Evolutionary conservation across 2,329 filamentous ascomycete genomes (phyloP), one percentile per base, ranked within the genome.

Genomic region (Lasiodiplodia sp.): DNA sequence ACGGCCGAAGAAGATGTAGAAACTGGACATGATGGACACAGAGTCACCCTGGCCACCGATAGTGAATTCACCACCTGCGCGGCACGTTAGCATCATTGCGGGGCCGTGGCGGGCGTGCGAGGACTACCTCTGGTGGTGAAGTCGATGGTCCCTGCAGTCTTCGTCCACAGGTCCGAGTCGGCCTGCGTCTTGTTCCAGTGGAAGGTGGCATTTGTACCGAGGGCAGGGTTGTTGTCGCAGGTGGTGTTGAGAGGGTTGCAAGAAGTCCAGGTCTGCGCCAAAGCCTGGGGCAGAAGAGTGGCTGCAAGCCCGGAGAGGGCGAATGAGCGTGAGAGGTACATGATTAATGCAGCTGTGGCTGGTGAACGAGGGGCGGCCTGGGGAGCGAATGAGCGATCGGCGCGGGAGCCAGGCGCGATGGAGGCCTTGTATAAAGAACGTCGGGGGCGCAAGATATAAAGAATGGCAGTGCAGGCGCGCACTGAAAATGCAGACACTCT

Each of bases 171-270:
- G 69, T 77, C 75, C 23, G 56, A 62, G 65, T 72, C 70, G 51
- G 75, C 70, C 51, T 84, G 83, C n/a, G 79, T 80, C 47, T 83
- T 86, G 79, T 90, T 85, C 77, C 86, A 85, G 74, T 85, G 78
- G 73, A 83, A 82, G 44, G 78, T 80, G 71, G 82, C 84, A 68
- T 83, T 83, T 65, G 87, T 88, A 68, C 90, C 88, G 21, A 97
- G 86, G 14, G 92, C 94, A 2, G 88, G 85, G 78, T 96, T 87
- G 51, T 88, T 79, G 1, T 91, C 88, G 78, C 94, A 97, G 72
- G 86, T 88, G 70, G 82, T 80, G 72, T 93, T 86, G 75, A 91
- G 84, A 5, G 95, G 94, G 76, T 96, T 90, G 83, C 94, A 98
- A 52, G 85, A 79, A 8, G 92, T 93, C 68, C 81, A 88, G 38